Percentiles rank a stretch among this genome's conserved stretches.
Evolutionary conservation across 768 basidiomycete species (phyloP).

Genomic region (Nidularia pulvinata): DNA sequence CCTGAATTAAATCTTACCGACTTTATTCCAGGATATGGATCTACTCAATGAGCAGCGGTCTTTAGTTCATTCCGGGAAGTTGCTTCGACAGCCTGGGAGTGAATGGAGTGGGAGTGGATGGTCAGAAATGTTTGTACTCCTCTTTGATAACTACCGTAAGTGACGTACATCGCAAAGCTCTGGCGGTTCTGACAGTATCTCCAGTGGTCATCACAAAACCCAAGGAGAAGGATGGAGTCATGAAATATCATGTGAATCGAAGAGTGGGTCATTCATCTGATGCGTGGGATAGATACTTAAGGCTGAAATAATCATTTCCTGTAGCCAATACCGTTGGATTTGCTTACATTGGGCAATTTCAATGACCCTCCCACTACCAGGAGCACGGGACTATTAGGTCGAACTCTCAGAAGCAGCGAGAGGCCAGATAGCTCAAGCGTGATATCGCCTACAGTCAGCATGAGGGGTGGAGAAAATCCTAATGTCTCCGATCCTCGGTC

Average conservation of each 20-base stretch:
- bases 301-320: conserved; percentile 28
- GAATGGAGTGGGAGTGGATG: conserved; percentile 73
- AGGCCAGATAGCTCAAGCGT: conserved; percentile 14
- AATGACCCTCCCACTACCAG: conserved; percentile 74
- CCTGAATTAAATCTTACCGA: background rate
- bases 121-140: conserved; percentile 83
- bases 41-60: conserved; percentile 83
- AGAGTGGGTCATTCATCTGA: conserved; percentile 46
- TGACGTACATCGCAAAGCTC: background rate
- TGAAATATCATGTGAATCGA: conserved; percentile 77
- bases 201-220: conserved; percentile 86
- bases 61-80: conserved; percentile 79
- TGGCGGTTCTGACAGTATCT: conserved; percentile 4
- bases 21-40: conserved; percentile 71
- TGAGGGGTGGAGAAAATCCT: conserved; percentile 24
- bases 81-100: conserved; percentile 82
- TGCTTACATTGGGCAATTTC: conserved; percentile 83
- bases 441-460: conserved; percentile 5
- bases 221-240: conserved; percentile 70
- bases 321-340: conserved; percentile 91
- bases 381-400: conserved; percentile 54
- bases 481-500: conserved; percentile 62
- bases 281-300: conserved; percentile 23
- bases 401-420: conserved; percentile 45
- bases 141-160: conserved; percentile 96